Evolutionary conservation across 352 stramenopile genomes (phyloP).

Genomic region (Globisporangium echinulatum): DNA sequence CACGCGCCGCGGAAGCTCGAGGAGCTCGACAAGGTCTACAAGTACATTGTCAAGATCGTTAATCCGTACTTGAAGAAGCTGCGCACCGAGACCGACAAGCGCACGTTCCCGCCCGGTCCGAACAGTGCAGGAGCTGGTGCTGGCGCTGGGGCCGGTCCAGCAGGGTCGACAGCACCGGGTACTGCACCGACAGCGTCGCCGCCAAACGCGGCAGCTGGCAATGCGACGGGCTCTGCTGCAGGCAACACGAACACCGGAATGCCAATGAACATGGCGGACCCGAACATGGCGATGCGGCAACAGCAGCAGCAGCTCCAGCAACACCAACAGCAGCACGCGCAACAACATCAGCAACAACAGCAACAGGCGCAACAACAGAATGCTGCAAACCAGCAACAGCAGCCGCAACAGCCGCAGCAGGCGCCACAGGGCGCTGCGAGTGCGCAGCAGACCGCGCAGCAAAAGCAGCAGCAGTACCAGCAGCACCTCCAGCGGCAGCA

Average conservation of each 20-base stretch:
- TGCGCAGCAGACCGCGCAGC: constrained; percentile 35
- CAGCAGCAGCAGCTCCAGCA: constrained; percentile 27
- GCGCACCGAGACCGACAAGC: constrained; percentile 70
- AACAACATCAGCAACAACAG: constrained; percentile 9
- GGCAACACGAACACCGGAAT: not conserved
- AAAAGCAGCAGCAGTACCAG: constrained; percentile 43
- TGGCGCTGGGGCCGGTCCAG: not conserved
- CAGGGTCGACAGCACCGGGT: not conserved
- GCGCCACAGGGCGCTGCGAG: constrained; percentile 6
- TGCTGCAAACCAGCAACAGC: constrained; percentile 14
- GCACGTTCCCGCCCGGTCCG: constrained; percentile 28
- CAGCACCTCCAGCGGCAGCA: constrained; percentile 59
- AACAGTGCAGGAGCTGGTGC: constrained; percentile 8
- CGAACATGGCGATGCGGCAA: constrained; percentile 21
- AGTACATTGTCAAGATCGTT: constrained; percentile 87
- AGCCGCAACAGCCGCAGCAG: constrained; percentile 15
- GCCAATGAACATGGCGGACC: constrained; percentile 20
- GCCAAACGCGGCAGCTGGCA: constrained; percentile 7
- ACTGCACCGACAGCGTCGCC: not conserved
- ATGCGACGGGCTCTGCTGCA: not conserved
- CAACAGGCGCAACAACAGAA: constrained; percentile 9
- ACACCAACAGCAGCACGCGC: constrained; percentile 17
- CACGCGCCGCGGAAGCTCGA: constrained; percentile 69
- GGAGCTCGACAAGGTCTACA: constrained; percentile 84
- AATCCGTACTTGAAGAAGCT: constrained; percentile 85